These are phyloP conservation scores for Monosporozyma siamensis DNA, from an alignment of 805 yeast genomes.

Conservation along the genomic window DNA sequence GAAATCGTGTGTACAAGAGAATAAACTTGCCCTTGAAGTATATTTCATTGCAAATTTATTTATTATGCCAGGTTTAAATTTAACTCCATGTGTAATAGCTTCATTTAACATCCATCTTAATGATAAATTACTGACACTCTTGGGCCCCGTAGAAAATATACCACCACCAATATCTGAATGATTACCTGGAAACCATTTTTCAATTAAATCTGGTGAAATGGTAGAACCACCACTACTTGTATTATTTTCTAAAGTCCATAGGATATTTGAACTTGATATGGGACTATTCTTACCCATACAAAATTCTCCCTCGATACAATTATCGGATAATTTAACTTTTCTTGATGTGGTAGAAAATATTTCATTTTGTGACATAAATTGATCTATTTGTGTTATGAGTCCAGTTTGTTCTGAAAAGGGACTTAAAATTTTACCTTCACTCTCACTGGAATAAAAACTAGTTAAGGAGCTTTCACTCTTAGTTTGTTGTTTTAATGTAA, in stretches of 20 bases:
- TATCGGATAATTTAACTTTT: slow-evolving; percentile 3
- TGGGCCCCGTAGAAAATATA: too few species aligned
- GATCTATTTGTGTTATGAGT: slow-evolving; percentile 1
- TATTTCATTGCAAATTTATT: slow-evolving; percentile 34
- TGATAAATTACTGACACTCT: slow-evolving; percentile 41
- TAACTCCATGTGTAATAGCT: slow-evolving; percentile 42
- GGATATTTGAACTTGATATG: not conserved
- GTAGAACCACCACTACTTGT: slow-evolving; percentile 1
- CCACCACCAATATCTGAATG: slow-evolving; percentile 68
- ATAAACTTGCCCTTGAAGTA: slow-evolving; percentile 34
- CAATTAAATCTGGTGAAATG: slow-evolving; percentile 29
- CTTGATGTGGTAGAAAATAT: slow-evolving; percentile 1
- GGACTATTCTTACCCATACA: not conserved
- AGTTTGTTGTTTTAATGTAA: slow-evolving; percentile 1
- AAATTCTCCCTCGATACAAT: slow-evolving; percentile 9
- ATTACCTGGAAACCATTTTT: slow-evolving; percentile 61
- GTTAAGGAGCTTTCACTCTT: not conserved
- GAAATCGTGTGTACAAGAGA: slow-evolving; percentile 47
- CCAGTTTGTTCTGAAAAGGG: not conserved
- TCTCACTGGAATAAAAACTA: too few species aligned
- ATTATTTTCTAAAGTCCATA: not conserved
- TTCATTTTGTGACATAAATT: slow-evolving; percentile 1
- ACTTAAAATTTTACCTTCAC: not conserved
- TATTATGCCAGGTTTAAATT: slow-evolving; percentile 35
- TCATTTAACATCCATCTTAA: slow-evolving; percentile 54